Percentiles rank a stretch among this genome's conserved stretches.
Evolutionary conservation across 768 basidiomycete species (phyloP).

Genomic region (Russula olivacea): DNA sequence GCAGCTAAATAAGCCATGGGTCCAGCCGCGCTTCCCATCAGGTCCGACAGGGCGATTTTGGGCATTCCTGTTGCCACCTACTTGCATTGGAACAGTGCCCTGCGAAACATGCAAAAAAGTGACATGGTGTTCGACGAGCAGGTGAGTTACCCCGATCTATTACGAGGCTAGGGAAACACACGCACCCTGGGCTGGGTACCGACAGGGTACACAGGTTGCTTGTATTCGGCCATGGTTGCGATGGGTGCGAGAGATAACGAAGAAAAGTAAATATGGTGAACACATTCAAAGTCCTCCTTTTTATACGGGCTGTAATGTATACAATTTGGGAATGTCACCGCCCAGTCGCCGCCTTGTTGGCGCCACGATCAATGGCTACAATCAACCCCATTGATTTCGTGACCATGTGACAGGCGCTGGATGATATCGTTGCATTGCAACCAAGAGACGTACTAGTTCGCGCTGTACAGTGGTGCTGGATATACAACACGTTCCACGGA

Average conservation of each 20-base stretch:
- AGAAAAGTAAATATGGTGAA: background rate
- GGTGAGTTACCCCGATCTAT: too few species aligned
- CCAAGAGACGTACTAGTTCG: too few species aligned
- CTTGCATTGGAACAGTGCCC: constrained; percentile 1
- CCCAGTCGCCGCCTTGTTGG: too few species aligned
- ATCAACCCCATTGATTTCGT: too few species aligned
- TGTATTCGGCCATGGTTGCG: background rate
- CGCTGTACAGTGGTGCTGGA: too few species aligned
- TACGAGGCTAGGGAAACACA: background rate
- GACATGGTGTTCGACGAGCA: background rate
- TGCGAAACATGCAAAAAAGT: background rate
- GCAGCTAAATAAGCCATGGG: constrained; percentile 28
- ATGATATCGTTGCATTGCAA: too few species aligned
- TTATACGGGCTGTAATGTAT: background rate
- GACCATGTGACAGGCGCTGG: too few species aligned
- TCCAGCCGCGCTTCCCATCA: constrained; percentile 34
- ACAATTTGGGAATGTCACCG: too few species aligned
- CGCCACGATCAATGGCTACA: too few species aligned
- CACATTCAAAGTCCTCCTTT: background rate
- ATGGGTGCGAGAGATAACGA: background rate
- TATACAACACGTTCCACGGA: too few species aligned
- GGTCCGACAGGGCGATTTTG: constrained; percentile 26
- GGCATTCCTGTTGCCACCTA: constrained; percentile 26
- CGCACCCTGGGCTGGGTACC: background rate
- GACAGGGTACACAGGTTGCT: background rate